Percentiles rank a stretch among this genome's conserved stretches.
phyloP scores from a whole-genome alignment of 495 filamentous ascomycete species.

The Hypoxylon lienhwacheense region DNA sequence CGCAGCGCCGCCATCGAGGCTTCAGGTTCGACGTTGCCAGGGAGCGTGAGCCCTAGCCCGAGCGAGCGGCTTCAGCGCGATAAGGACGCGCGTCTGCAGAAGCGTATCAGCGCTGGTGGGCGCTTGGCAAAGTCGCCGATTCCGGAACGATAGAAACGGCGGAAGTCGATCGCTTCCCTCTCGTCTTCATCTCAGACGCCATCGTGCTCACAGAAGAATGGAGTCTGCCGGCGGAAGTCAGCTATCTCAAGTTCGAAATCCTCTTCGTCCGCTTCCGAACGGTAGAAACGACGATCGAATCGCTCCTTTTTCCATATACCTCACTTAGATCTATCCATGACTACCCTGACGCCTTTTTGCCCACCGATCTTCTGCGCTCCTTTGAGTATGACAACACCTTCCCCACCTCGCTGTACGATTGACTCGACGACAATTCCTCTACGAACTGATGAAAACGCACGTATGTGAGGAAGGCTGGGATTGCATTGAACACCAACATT shows the following conservation, averaged over 20 bases:
- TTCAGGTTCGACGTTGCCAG: slow-evolving; percentile 31
- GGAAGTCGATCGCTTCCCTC: slow-evolving; percentile 36
- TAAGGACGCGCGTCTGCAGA: slow-evolving; percentile 59
- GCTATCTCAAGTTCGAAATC: slow-evolving; percentile 32
- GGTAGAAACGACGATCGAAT: slow-evolving; percentile 44
- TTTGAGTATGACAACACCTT: slow-evolving; percentile 16
- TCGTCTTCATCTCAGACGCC: slow-evolving; percentile 29
- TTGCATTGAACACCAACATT: slow-evolving; percentile 20
- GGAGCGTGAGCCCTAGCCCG: slow-evolving; percentile 25
- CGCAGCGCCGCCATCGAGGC: slow-evolving; percentile 48
- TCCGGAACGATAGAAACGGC: slow-evolving; percentile 55
- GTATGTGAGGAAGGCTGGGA: slow-evolving; percentile 20
- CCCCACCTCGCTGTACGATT: slow-evolving; percentile 26
- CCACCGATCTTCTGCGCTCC: slow-evolving; percentile 30
- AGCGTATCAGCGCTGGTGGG: slow-evolving; percentile 64
- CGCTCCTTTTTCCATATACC: slow-evolving; percentile 39
- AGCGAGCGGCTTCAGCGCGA: slow-evolving; percentile 52
- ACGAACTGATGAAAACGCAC: slow-evolving; percentile 31
- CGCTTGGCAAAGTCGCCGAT: slow-evolving; percentile 60
- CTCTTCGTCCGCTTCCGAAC: slow-evolving; percentile 38
- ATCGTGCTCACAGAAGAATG: slow-evolving; percentile 25
- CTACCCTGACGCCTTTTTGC: slow-evolving; percentile 28
- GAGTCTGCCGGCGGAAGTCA: slow-evolving; percentile 34
- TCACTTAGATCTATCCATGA: slow-evolving; percentile 34
- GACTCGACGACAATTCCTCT: slow-evolving; percentile 26